Evolutionary conservation across 2,329 filamentous ascomycete species (phyloP).

Genomic region (Fusarium sp.): DNA sequence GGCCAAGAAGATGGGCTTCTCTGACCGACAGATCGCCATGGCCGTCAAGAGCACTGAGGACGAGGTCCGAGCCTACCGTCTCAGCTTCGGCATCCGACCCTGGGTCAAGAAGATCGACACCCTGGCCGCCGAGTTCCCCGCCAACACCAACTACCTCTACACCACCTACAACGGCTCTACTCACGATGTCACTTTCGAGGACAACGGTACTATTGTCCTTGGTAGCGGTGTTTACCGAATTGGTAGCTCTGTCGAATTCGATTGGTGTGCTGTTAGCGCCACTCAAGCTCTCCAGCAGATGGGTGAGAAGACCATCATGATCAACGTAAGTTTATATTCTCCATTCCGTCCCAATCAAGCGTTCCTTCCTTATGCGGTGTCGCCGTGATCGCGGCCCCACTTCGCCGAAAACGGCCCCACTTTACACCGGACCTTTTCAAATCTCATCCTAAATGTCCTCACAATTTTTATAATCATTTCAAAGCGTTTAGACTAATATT

Average conservation of each 20-base stretch:
- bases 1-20: constrained; percentile 98
- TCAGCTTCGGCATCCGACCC: constrained; percentile 87
- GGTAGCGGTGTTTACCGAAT: constrained; percentile 98
- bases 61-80: constrained; percentile 84
- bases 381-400: not conserved
- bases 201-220: constrained; percentile 88
- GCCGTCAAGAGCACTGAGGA: constrained; percentile 89
- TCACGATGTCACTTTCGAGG: constrained; percentile 93
- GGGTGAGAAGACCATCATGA: constrained; percentile 98
- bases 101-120: constrained; percentile 99
- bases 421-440: not conserved
- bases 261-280: constrained; percentile 96
- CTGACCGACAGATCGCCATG: constrained; percentile 91
- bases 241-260: constrained; percentile 96
- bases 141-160: constrained; percentile 94
- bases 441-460: not conserved
- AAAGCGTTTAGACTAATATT: not conserved
- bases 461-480: not conserved
- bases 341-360: not conserved
- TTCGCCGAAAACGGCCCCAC: not conserved
- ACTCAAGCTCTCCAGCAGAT: constrained; percentile 84
- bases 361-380: not conserved
- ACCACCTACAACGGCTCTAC: constrained; percentile 97
- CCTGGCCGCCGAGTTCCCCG: constrained; percentile 94
- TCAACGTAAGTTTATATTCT: constrained; percentile 71